phyloP scores from a whole-genome alignment of 495 filamentous ascomycete species.

The Aspergillus avenaceus region DNA sequence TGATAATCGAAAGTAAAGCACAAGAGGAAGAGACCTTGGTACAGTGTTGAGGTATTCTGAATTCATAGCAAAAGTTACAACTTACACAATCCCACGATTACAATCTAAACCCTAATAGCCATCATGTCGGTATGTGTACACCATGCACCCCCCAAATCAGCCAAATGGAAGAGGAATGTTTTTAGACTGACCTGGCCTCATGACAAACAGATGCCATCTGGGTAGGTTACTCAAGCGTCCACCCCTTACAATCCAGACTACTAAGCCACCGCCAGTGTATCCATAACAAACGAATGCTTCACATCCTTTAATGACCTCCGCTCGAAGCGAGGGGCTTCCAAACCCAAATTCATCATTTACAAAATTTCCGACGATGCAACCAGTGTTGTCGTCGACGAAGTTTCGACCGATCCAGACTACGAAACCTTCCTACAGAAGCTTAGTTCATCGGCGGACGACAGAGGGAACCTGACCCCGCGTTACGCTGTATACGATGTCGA shows the following conservation, averaged over 20 bases:
- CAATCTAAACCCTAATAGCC: too few species aligned
- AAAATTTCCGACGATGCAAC: conserved; percentile 80
- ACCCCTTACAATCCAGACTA: not conserved
- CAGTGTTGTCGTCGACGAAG: conserved; percentile 68
- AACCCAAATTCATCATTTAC: conserved; percentile 81
- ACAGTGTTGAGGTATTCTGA: too few species aligned
- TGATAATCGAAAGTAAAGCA: too few species aligned
- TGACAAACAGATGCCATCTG: not conserved
- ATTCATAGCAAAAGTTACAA: too few species aligned
- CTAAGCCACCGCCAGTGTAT: conserved; percentile 47
- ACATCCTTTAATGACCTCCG: conserved; percentile 75
- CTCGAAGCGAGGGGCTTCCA: conserved; percentile 51
- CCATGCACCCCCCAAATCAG: too few species aligned
- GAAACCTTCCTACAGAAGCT: conserved; percentile 67
- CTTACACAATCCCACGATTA: too few species aligned
- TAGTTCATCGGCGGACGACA: conserved; percentile 56
- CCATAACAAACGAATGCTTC: conserved; percentile 66
- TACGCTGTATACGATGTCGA: conserved; percentile 83
- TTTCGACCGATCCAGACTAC: conserved; percentile 53
- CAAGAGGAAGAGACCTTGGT: too few species aligned
- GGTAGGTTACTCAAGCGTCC: too few species aligned
- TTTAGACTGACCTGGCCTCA: too few species aligned
- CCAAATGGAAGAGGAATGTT: too few species aligned
- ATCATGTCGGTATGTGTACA: too few species aligned
- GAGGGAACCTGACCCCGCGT: conserved; percentile 59